Base-by-base conservation (phyloP, 1,139 yeast genomes). In the Yamadazyma trypodendri region DNA sequence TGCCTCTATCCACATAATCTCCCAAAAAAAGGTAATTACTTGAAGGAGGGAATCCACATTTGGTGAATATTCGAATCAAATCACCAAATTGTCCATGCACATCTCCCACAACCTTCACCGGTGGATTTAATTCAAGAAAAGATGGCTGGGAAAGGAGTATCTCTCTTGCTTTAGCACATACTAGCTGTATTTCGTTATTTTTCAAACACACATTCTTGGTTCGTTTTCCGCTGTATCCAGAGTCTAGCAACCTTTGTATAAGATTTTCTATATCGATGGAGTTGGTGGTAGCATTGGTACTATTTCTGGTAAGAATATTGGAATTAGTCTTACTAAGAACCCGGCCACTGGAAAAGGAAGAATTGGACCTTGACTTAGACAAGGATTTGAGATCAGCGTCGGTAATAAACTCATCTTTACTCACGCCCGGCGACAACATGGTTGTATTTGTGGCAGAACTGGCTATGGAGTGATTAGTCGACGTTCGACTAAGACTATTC, bases 1-100 rank as follows among this genome's bases (percentile, higher is more conserved):
- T 89, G 32, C 98, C 98, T 48, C 98, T 76, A 63, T 92, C 98
- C 34, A 92, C 98, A 58, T 92, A 92, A 61, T 92, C 98, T 12
- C 98, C 98, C 39, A 92, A 63, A 52, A 92, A 90, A 45, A 92
- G 68, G 63, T 89, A 92, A 60, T 92, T 92, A 14, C 96, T 79
- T 45, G 86, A 79, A 2, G 98, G 98, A n/a, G 98, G 98, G 63
- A 88, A 92, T 16, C 97, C 98, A 68, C 97, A 90, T 67, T 87
- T 88, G 35, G 95, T 89, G 61, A 92, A 92, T 50, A 92, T 75
- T 48, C 97, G 77, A 47, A 92, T 81, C 51, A 92, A 68, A 62
- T 92, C 98, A 37, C 89, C 86, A 61, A 83, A 92, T 60, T 92
- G 98, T 14, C 98, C 97, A 62, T 92, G 98, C 27, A 92, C 95